Evolutionary conservation across 352 stramenopile genomes (phyloP), one percentile per base, ranked within the genome.

Genomic region (Phytopythium helicoides): DNA sequence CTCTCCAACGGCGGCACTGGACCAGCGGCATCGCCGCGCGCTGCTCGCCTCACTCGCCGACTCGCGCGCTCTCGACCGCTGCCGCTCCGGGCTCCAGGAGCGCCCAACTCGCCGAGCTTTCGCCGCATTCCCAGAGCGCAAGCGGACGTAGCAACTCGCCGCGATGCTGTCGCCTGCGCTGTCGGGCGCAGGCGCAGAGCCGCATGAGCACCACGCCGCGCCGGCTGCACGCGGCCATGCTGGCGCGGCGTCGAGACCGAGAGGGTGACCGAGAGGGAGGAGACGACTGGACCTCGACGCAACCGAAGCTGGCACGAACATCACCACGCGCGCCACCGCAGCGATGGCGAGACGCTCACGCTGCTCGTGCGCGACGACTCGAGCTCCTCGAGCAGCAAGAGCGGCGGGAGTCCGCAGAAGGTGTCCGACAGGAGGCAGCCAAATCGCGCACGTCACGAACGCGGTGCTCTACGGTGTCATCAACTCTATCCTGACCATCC

Each of bases 401-500:
- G 19, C 51, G 49, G 39, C 21, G 19, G 31, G 6, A 22, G 28
- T 8, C n/a, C 5, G 16, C 31, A 1, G 18, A 45, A 41, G 23
- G 19, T 31, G 22, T 5, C 1, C 39, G 2, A 28, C 31, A 7
- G 38, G n/a, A 2, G 15, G 47, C 7, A 42, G 50, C 4, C 47
- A 64, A 23, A 0, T 77, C 19, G 65, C 67, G 21, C 72, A 85
- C 38, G 23, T 83, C 40, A 84, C 75, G 0, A 90, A 87, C 56
- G 81, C 78, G 3, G 53, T 92, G 36, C 61, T 96, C 49, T 97
- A 96, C 53, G 87, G 88, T 33, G 52, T 97, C 15, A 96, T 98
- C 56, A 98, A 97, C 71, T 91, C 93, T 21, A 96, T 98, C 58
- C 81, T 98, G 58, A 94, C 89, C 47, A 89, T 98, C 26, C 94